Base-by-base conservation (phyloP, 2,329 filamentous ascomycete species). In the Pseudocercospora pini-densiflorae region DNA sequence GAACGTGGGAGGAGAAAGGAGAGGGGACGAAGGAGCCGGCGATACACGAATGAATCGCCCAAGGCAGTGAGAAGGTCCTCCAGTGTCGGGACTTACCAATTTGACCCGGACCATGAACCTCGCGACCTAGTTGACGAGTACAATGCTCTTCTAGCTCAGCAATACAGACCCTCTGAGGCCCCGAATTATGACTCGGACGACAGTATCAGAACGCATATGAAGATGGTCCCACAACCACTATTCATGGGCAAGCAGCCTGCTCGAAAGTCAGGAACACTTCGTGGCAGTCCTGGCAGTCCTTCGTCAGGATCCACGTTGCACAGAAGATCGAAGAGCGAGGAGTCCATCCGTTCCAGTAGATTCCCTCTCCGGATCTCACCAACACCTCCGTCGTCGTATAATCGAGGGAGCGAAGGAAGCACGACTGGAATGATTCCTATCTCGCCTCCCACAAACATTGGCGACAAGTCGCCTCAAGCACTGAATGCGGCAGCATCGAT, bases 381-480 rank as follows among this genome's bases (percentile, higher is more conserved):
- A 45, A 24, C 68, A 62, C 23, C 55, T 53, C 29, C 59, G 69
- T 55, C 8, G 12, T 27, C 27, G 5, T 19, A 19, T 31, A 61
- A 55, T 21, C 45, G 63, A 24, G 59, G 47, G 2, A 67, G 65
- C 21, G 63, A 55, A 16, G 62, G 68, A 5, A 77, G 74, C 59
- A 75, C 73, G 10, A 75, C 72, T 45, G 75, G 76, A 3, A 71
- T 68, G 14, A 77, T 77, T 33, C 74, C 75, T 2, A 77, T 78
- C 29, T 78, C 76, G 16, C 75, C 76, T 57, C 75, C 75, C 1
- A 61, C 62, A n/a, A 60, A 63, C n/a, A 9, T 45, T 3, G 12
- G 19, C 29, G 29, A 58, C 16, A 36, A 21, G 7, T 58, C 31
- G 19, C 31, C 55, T 58, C 55, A 29, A 31, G 53, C 53, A 10